These are phyloP conservation scores for Closterium sp. DNA, from an alignment of 139 green algal species.

Conservation along the genomic window DNA sequence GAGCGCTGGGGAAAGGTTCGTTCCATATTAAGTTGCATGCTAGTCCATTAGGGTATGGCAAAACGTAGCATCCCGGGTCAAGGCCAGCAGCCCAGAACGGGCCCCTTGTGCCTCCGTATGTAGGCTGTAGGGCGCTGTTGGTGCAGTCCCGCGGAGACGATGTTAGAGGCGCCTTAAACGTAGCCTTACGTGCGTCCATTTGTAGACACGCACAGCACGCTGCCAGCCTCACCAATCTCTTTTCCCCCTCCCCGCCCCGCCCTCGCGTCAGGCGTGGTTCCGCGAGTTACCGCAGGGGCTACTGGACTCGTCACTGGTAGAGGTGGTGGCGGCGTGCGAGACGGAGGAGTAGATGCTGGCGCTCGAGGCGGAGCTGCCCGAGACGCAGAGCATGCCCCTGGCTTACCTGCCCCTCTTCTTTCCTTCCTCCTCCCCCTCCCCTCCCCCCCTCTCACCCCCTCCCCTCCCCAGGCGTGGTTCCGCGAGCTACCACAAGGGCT, in stretches of 20 bases:
- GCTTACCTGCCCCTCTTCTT: too few relatives aligned
- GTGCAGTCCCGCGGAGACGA: too few relatives aligned
- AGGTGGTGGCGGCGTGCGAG: slow-evolving; percentile 11
- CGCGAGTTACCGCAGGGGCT: slow-evolving; percentile 35
- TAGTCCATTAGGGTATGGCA: not conserved
- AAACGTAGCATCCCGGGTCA: not conserved
- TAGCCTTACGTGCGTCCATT: too few relatives aligned
- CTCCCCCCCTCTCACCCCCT: not conserved
- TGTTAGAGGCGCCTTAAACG: too few relatives aligned
- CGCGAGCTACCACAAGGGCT: slow-evolving; percentile 37
- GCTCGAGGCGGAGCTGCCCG: slow-evolving; percentile 10
- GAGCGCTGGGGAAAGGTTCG: not conserved
- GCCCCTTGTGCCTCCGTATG: too few relatives aligned
- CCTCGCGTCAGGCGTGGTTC: slow-evolving; percentile 12
- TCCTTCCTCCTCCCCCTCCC: too few relatives aligned
- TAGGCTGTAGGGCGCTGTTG: too few relatives aligned
- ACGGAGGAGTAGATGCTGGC: slow-evolving; percentile 7
- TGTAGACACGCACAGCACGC: too few relatives aligned
- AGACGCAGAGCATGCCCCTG: slow-evolving; percentile 14
- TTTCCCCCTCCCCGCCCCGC: too few relatives aligned
- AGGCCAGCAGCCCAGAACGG: not conserved
- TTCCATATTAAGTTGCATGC: not conserved
- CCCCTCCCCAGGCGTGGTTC: slow-evolving; percentile 26
- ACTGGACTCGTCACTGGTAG: not conserved
- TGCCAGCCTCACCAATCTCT: too few relatives aligned